phyloP scores from a whole-genome alignment of 306 rosid species.

The Acmispon strigosus region DNA sequence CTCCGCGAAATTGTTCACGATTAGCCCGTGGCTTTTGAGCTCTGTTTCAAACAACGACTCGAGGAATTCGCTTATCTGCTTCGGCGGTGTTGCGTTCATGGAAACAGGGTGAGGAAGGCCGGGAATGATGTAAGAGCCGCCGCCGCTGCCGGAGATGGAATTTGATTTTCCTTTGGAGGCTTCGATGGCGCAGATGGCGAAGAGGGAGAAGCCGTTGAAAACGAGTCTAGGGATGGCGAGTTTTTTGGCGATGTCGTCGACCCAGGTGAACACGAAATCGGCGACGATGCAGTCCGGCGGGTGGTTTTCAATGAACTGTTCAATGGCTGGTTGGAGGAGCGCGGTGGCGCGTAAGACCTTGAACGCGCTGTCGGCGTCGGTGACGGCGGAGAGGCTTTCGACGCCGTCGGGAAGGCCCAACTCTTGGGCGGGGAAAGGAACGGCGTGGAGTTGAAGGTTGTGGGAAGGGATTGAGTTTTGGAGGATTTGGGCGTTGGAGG shows the following conservation, averaged over 20 bases:
- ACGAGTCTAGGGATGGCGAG: slow-evolving; percentile 14
- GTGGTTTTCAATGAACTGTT: neutral
- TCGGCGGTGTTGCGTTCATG: neutral
- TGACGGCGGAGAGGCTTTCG: neutral
- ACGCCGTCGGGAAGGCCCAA: slow-evolving; percentile 5
- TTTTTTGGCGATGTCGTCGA: neutral
- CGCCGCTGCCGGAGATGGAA: neutral
- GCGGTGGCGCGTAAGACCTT: neutral
- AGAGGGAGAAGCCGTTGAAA: slow-evolving; percentile 5
- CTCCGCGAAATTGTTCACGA: slow-evolving; percentile 26
- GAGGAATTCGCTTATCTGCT: neutral
- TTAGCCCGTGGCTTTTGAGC: slow-evolving; percentile 15
- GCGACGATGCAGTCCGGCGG: slow-evolving; percentile 23
- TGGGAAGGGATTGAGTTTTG: neutral
- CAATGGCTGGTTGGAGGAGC: neutral
- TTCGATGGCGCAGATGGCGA: neutral
- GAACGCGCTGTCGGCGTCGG: neutral
- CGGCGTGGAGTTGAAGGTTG: neutral
- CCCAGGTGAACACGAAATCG: slow-evolving; percentile 19
- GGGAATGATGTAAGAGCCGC: neutral
- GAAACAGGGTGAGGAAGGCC: slow-evolving; percentile 18
- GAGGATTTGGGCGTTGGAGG: slow-evolving; percentile 6
- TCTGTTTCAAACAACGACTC: neutral
- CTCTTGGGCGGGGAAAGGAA: neutral
- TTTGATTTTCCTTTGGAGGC: neutral